Conservation (phyloP, 2,329 filamentous ascomycete species). For the Talaromyces islandicus region DNA sequence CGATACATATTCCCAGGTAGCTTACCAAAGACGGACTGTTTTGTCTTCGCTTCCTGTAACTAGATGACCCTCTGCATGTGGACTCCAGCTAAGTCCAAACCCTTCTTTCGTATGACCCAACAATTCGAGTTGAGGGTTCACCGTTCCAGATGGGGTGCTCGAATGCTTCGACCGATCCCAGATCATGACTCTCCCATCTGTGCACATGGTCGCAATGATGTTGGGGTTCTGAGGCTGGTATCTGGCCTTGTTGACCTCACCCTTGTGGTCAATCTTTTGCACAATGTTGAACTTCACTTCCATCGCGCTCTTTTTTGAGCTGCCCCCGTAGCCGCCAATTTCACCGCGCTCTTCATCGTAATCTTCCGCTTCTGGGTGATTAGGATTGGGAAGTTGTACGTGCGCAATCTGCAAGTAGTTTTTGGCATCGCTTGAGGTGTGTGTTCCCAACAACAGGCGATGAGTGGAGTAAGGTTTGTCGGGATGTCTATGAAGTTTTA, state of each 20-base stretch:
- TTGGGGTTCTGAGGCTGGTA: constrained; percentile 98
- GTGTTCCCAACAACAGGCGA: constrained; percentile 85
- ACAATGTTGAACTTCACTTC: constrained; percentile 82
- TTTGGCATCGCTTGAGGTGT: constrained; percentile 76
- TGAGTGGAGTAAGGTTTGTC: constrained; percentile 85
- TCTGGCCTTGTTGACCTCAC: constrained; percentile 96
- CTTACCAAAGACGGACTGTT: constrained; percentile 84
- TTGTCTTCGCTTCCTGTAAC: constrained; percentile 88
- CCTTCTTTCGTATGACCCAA: constrained; percentile 82
- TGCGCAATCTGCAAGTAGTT: constrained; percentile 96
- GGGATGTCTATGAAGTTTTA: constrained; percentile 49
- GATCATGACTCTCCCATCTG: constrained; percentile 80
- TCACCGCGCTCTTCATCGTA: constrained; percentile 91
- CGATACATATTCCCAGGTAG: neutral
- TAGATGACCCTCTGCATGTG: constrained; percentile 72
- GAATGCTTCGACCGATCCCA: constrained; percentile 96
- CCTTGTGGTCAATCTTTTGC: constrained; percentile 93
- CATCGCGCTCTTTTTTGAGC: constrained; percentile 60
- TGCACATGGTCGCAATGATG: constrained; percentile 87
- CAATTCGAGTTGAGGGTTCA: constrained; percentile 78
- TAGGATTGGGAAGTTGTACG: constrained; percentile 81
- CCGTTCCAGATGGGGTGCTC: constrained; percentile 64
- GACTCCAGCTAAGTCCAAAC: constrained; percentile 90
- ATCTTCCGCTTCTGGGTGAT: constrained; percentile 65
- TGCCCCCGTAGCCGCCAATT: constrained; percentile 83